Evolutionary conservation across 805 yeast species (phyloP).

Genomic region (Dipodascus geniculatus): DNA sequence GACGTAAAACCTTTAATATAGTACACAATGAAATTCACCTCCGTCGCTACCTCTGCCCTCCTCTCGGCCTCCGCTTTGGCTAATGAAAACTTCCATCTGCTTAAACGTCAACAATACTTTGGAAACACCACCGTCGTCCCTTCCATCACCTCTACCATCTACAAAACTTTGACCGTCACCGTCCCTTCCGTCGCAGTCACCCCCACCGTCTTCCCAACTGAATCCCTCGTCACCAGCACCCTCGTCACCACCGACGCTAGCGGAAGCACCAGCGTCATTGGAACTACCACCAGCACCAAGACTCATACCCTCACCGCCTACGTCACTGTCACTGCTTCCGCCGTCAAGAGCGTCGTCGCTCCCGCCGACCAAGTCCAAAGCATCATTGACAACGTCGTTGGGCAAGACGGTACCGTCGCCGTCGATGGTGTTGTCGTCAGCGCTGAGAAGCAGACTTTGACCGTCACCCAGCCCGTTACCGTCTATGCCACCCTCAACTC

Average conservation of each 20-base stretch:
- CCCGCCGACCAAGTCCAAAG: conserved; percentile 3
- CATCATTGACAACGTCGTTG: background rate
- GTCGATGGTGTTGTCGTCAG: conserved; percentile 5
- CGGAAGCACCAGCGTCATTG: background rate
- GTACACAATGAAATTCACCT: conserved; percentile 5
- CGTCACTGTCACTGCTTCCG: background rate
- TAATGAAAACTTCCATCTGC: background rate
- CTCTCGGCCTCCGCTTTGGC: conserved; percentile 3
- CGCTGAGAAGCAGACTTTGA: conserved; percentile 6
- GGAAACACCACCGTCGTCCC: background rate
- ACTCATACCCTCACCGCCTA: conserved; percentile 2
- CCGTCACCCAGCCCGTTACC: conserved; percentile 6
- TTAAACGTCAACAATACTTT: background rate
- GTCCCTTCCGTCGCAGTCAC: conserved; percentile 4
- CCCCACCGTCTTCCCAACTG: conserved; percentile 5
- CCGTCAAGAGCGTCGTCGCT: background rate
- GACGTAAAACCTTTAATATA: background rate
- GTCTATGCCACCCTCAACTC: conserved; percentile 1
- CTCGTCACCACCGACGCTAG: background rate
- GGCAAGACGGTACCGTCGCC: background rate
- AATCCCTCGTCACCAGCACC: background rate
- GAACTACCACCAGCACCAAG: background rate
- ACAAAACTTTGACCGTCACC: conserved; percentile 5
- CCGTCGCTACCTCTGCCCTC: conserved; percentile 4
- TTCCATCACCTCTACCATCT: background rate